These are phyloP conservation scores for Sphaerobolus stellatus DNA, from an alignment of 1,284 basidiomycete species.

Conservation along the genomic window DNA sequence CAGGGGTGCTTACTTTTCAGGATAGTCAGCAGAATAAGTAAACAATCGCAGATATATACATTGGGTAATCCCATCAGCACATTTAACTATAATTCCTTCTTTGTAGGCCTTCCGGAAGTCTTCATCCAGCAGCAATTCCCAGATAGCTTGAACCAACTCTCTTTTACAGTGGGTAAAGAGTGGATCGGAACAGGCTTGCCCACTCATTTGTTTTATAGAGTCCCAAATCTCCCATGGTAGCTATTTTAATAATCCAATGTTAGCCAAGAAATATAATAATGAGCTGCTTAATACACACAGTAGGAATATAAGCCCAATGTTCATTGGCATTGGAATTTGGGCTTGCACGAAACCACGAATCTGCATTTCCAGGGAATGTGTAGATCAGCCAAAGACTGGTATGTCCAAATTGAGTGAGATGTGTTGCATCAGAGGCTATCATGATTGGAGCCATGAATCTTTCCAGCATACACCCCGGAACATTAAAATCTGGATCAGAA, in stretches of 20 bases:
- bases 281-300: slow-evolving; percentile 12
- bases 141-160: slow-evolving; percentile 27
- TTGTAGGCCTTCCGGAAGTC: slow-evolving; percentile 20
- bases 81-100: not conserved
- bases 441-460: slow-evolving; percentile 7
- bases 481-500: too few species aligned
- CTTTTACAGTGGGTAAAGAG: slow-evolving; percentile 22
- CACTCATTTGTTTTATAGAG: not conserved
- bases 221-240: slow-evolving; percentile 17
- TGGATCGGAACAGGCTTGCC: not conserved
- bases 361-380: slow-evolving; percentile 19
- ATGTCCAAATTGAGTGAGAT: slow-evolving; percentile 12
- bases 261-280: slow-evolving; percentile 9
- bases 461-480: not conserved
- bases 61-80: not conserved
- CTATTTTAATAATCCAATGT: slow-evolving; percentile 13
- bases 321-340: slow-evolving; percentile 8
- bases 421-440: slow-evolving; percentile 16
- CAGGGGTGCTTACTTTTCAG: slow-evolving; percentile 25
- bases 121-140: slow-evolving; percentile 23
- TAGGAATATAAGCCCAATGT: slow-evolving; percentile 20
- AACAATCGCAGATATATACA: slow-evolving; percentile 13
- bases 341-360: slow-evolving; percentile 18
- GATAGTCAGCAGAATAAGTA: slow-evolving; percentile 30
- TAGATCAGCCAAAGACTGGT: slow-evolving; percentile 23